Conservation (phyloP, 2,329 filamentous ascomycete species). For the Domatiomyces catenatus region DNA sequence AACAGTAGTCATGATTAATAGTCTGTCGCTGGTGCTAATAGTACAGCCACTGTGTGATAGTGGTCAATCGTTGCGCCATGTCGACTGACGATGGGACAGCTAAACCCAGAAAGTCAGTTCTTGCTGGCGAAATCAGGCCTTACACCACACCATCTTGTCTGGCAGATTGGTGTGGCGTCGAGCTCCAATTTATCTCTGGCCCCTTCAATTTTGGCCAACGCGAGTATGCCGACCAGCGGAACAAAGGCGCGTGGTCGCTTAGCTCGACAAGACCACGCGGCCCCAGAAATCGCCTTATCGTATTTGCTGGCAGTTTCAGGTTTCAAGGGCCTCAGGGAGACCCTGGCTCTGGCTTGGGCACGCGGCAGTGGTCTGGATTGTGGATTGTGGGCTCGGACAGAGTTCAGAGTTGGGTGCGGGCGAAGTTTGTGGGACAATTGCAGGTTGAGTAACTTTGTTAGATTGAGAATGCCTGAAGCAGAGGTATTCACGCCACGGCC, state of each 20-base stretch:
- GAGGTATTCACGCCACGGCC: neutral
- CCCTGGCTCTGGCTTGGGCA: conserved; percentile 1
- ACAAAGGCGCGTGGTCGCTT: neutral
- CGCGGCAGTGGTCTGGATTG: neutral
- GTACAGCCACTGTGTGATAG: no score
- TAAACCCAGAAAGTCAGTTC: neutral
- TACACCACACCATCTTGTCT: neutral
- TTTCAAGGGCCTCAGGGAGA: neutral
- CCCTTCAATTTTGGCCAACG: neutral
- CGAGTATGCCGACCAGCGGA: neutral
- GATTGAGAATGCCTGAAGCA: neutral
- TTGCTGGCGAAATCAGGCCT: neutral
- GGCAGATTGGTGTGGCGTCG: neutral
- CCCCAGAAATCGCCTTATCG: neutral
- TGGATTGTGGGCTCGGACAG: no score
- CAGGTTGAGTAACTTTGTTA: neutral
- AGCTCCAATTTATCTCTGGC: neutral
- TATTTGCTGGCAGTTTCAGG: neutral
- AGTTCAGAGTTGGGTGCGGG: no score
- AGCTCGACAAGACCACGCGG: neutral
- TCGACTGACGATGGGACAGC: neutral
- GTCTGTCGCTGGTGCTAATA: no score
- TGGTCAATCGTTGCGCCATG: no score
- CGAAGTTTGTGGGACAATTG: neutral
- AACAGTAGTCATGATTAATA: no score